A percentile compares a stretch with the other conserved stretches of the same genome.
phyloP scores from a whole-genome alignment of 2,329 filamentous ascomycete species.

The Pseudogymnoascus pannorum region DNA sequence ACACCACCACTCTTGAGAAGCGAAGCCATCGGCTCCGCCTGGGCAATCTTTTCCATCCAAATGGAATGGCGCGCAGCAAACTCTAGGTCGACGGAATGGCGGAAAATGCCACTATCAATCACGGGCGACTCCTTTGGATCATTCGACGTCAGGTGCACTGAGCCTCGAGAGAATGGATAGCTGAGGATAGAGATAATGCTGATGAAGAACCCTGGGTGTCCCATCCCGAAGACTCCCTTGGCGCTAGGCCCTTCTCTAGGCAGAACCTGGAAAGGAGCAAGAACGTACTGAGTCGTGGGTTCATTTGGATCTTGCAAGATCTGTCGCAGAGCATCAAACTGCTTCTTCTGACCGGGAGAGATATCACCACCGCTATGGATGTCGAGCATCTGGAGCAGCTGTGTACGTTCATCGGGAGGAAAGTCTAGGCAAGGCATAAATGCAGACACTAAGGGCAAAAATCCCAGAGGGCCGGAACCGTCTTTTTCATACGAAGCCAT shows the following conservation, averaged over 20 bases:
- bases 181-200: slow-evolving; percentile 29
- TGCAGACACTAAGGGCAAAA: slow-evolving; percentile 14
- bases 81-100: slow-evolving; percentile 37
- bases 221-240: slow-evolving; percentile 14
- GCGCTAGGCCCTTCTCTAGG: slow-evolving; percentile 12
- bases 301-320: slow-evolving; percentile 12
- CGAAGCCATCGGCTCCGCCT: slow-evolving; percentile 24
- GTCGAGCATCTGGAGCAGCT: slow-evolving; percentile 11
- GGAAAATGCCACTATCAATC: slow-evolving; percentile 38
- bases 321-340: slow-evolving; percentile 11
- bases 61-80: slow-evolving; percentile 32
- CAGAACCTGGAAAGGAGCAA: slow-evolving; percentile 16
- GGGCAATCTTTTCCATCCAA: slow-evolving; percentile 28
- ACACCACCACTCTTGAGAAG: slow-evolving; percentile 24
- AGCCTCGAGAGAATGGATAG: slow-evolving; percentile 36
- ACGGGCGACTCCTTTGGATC: slow-evolving; percentile 29
- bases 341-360: slow-evolving; percentile 9
- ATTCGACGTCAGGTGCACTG: slow-evolving; percentile 33
- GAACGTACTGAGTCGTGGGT: slow-evolving; percentile 14
- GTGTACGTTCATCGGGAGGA: slow-evolving; percentile 4
- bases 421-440: slow-evolving; percentile 15
- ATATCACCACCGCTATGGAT: neutral
- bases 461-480: slow-evolving; percentile 14
- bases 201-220: slow-evolving; percentile 19
- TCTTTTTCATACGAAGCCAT: slow-evolving; percentile 15